Percentiles rank a stretch among this genome's conserved stretches.
These are phyloP conservation scores for Spathaspora sp. DNA, from an alignment of 805 yeast genomes.

Conservation along the genomic window DNA sequence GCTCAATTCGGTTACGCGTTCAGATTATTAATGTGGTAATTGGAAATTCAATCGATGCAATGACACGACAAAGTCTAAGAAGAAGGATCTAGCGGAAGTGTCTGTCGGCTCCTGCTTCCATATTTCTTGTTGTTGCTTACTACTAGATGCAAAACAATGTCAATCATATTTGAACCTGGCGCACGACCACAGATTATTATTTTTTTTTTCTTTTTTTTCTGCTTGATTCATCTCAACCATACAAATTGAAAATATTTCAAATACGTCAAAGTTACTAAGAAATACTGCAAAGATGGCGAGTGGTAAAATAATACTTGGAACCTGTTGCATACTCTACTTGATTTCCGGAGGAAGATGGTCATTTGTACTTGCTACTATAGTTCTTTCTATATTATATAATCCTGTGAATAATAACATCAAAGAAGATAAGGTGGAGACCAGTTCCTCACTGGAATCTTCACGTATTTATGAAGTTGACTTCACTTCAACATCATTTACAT, in stretches of 20 bases:
- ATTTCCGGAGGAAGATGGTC: conserved; percentile 43
- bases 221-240: conserved; percentile 9
- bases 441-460: conserved; percentile 15
- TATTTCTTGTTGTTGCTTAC: not conserved
- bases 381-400: conserved; percentile 8
- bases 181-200: not conserved
- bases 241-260: conserved; percentile 3
- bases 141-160: not conserved
- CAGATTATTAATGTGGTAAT: no score
- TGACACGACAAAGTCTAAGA: no score
- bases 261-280: not conserved
- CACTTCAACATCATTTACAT: conserved; percentile 29
- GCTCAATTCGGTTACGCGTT: no score
- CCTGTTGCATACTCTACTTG: conserved; percentile 26
- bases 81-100: no score
- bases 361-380: conserved; percentile 21
- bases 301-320: conserved; percentile 13
- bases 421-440: not conserved
- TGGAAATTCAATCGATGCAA: no score
- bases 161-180: not conserved
- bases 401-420: not conserved
- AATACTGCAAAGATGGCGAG: not conserved
- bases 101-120: no score
- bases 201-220: conserved; percentile 1
- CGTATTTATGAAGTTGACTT: conserved; percentile 41